Percentiles rank a stretch among this genome's conserved stretches.
Conservation (phyloP, 805 yeast genomes). For the Candida verbasci region DNA sequence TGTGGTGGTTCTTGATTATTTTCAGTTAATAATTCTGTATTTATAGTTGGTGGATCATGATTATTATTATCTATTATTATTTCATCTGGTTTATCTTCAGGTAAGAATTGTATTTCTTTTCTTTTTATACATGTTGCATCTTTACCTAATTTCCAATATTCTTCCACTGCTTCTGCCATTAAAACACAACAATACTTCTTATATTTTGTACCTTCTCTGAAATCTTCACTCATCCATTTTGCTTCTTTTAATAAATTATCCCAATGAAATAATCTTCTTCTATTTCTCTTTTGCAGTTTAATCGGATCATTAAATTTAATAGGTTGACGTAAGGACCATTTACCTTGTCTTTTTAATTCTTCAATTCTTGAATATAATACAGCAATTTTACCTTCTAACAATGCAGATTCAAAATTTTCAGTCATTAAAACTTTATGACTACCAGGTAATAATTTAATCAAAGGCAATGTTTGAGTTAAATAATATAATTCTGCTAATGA, state of each 20-base stretch:
- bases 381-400: constrained; percentile 86
- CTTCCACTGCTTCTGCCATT: constrained; percentile 68
- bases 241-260: constrained; percentile 71
- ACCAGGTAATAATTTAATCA: constrained; percentile 73
- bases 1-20: constrained; percentile 2
- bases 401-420: constrained; percentile 76
- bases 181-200: constrained; percentile 66
- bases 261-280: constrained; percentile 56
- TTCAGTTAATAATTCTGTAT: neutral
- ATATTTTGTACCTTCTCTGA: constrained; percentile 63
- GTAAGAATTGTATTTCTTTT: constrained; percentile 14
- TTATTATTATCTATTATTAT: neutral
- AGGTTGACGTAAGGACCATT: constrained; percentile 92
- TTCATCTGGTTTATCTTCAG: neutral
- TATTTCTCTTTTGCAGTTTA: constrained; percentile 12
- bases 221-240: constrained; percentile 79
- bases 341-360: constrained; percentile 78
- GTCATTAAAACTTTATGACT: constrained; percentile 86
- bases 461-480: constrained; percentile 81
- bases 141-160: constrained; percentile 76
- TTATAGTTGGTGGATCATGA: constrained; percentile 4
- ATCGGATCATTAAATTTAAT: constrained; percentile 67
- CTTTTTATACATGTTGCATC: constrained; percentile 51
- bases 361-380: constrained; percentile 89
- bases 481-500: constrained; percentile 85